Evolutionary conservation across 1,139 yeast genomes (phyloP), one percentile per base, ranked within the genome.

Genomic region (Candida sanyaensis): DNA sequence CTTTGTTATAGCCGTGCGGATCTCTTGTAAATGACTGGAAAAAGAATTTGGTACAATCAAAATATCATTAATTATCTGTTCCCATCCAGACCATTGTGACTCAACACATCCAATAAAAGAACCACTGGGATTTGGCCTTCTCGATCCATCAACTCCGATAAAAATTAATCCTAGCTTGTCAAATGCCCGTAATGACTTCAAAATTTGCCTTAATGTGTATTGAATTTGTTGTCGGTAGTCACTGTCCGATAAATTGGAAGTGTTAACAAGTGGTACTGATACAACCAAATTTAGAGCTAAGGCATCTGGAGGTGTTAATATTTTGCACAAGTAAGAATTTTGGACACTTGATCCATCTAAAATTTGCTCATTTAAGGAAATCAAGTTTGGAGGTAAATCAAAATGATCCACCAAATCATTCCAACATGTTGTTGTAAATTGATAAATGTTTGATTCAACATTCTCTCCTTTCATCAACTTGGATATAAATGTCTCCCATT

Each of bases 71-170:
- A 83, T 59, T 8, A 83, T 57, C 1, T 71, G 69, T 27, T 68
- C 65, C 86, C 88, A 83, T 0, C 84, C 86, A 27, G 70, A 68
- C 88, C 88, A 84, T 2, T 58, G 53, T n/a, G 72, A 65, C 13
- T 69, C 64, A 3, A 75, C 71, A 57, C 83, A 78, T 0, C 88
- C 88, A 47, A 81, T 69, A 57, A 78, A 84, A 9, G 81, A 72
- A 0, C 85, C 84, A 36, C 65, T 60, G 27, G 65, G 59, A 6
- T 71, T 56, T 2, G 68, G 62, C 36, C 49, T 64, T 17, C 73
- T 66, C 1, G 54, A 50, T 1, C 78, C 75, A 55, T 78, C 75
- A 46, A 73, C 67, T 1, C 87, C 87, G 17, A 80, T 62, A 37
- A 82, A 68, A 0, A 84, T 77, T 26, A 84, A 54, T 0, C 87